Conservation (phyloP, 371 early-diverging fungal genomes). For the Lichtheimia hyalospora region DNA sequence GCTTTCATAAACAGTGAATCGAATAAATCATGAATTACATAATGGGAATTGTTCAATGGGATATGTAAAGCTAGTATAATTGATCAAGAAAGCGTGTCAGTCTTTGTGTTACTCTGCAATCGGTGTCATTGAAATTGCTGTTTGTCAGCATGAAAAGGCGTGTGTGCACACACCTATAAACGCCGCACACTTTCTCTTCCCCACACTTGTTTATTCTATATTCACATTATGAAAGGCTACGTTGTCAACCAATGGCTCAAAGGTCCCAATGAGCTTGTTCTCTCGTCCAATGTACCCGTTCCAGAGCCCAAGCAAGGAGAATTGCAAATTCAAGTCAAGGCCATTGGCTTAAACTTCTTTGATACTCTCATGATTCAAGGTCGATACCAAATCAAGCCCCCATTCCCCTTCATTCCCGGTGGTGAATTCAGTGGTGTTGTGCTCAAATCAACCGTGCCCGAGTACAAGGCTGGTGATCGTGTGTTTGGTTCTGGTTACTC, state of each 20-base stretch:
- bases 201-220: not conserved
- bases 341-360: constrained; percentile 80
- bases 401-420: constrained; percentile 84
- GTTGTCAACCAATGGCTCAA: constrained; percentile 74
- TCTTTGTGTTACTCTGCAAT: too few species aligned
- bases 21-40: too few species aligned
- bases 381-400: constrained; percentile 82
- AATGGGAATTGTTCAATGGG: too few species aligned
- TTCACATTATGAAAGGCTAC: constrained; percentile 65
- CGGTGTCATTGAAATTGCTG: too few species aligned
- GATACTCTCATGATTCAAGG: constrained; percentile 86
- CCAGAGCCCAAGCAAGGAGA: constrained; percentile 60
- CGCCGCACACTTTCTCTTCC: not conserved
- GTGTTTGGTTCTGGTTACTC: constrained; percentile 76
- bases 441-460: constrained; percentile 38
- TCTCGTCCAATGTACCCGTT: constrained; percentile 56
- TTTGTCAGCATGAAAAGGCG: constrained; percentile 1
- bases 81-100: too few species aligned
- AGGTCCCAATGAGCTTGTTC: constrained; percentile 67
- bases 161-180: constrained; percentile 1
- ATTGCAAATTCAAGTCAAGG: constrained; percentile 71
- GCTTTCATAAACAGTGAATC: too few species aligned
- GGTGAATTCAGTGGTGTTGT: constrained; percentile 62
- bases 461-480: constrained; percentile 70
- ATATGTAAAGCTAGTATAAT: too few species aligned